A percentile compares a stretch with the other conserved stretches of the same genome.
Conservation (phyloP, 2,329 filamentous ascomycete genomes). For the Emergomyces orientalis region DNA sequence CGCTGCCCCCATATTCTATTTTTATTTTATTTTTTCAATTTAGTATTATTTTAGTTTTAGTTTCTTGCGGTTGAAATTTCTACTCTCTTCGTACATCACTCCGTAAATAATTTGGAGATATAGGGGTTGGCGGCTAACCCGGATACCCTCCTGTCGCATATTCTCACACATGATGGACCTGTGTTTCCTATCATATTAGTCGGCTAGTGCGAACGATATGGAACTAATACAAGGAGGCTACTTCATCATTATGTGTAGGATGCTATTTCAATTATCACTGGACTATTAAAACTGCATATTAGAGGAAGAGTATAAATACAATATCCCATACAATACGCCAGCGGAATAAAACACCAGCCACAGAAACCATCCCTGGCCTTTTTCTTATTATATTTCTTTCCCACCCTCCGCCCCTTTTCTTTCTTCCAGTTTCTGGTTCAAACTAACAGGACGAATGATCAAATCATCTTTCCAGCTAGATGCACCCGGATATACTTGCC, state of each 20-base stretch:
- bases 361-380: neutral
- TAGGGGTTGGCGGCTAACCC: neutral
- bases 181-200: no score
- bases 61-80: neutral
- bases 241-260: neutral
- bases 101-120: neutral
- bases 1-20: slow-evolving; percentile 2
- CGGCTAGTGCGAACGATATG: neutral
- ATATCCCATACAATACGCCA: neutral
- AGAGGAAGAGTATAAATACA: neutral
- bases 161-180: no score
- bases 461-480: neutral
- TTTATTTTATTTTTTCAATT: neutral
- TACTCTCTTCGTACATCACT: no score
- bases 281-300: slow-evolving; percentile 7
- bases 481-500: neutral
- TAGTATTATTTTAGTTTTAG: neutral
- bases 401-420: neutral
- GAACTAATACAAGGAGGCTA: neutral
- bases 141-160: no score
- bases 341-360: neutral
- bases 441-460: neutral
- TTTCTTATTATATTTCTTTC: neutral
- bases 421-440: neutral
- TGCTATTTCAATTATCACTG: neutral